phyloP scores from a whole-genome alignment of 2,329 filamentous ascomycete species.

The Cytospora leucostoma region DNA sequence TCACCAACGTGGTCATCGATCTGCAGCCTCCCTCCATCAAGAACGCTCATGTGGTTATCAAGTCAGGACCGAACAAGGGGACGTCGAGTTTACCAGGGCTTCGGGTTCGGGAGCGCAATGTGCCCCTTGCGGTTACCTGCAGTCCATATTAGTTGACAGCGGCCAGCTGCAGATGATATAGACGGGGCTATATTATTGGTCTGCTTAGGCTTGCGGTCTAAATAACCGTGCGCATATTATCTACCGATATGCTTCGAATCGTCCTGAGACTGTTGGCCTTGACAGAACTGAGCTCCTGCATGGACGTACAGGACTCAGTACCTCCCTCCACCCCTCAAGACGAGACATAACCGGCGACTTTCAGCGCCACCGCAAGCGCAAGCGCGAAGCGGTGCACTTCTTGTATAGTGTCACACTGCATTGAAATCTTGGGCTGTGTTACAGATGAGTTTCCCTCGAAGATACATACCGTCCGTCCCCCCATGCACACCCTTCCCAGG shows the following conservation, averaged over 20 bases:
- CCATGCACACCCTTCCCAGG: not conserved
- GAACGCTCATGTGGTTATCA: not conserved
- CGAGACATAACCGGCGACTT: too few relatives aligned
- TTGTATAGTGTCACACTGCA: too few relatives aligned
- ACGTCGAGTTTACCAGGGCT: not conserved
- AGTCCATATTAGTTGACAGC: slow-evolving; percentile 10
- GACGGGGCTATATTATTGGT: not conserved
- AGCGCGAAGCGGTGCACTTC: too few relatives aligned
- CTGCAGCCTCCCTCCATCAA: not conserved
- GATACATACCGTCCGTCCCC: too few relatives aligned
- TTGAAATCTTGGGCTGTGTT: too few relatives aligned
- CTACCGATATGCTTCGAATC: not conserved
- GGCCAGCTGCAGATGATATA: not conserved
- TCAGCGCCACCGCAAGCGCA: too few relatives aligned
- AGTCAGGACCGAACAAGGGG: not conserved
- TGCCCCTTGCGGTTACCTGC: not conserved
- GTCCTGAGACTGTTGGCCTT: not conserved
- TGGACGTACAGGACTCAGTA: too few relatives aligned
- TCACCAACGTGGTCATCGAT: not conserved
- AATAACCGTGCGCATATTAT: not conserved
- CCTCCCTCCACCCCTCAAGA: too few relatives aligned
- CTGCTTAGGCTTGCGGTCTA: not conserved
- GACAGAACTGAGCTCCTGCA: too few relatives aligned
- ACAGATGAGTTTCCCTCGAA: too few relatives aligned
- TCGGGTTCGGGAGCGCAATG: not conserved